phyloP scores from a whole-genome alignment of 768 basidiomycete species.

The Pleurotus citrinopileatus region DNA sequence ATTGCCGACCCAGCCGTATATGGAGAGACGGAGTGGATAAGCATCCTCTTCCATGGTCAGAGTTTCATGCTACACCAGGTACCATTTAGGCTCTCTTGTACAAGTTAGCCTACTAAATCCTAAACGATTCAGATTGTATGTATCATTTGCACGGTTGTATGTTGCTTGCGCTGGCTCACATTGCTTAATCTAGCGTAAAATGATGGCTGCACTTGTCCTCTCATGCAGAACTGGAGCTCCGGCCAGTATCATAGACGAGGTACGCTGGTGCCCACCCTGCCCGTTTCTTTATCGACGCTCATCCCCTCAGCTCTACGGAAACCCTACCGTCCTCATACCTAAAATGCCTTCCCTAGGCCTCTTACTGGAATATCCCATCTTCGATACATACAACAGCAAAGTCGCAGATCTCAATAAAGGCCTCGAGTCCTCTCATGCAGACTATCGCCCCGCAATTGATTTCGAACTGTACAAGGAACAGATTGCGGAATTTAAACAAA shows the following conservation, averaged over 20 bases:
- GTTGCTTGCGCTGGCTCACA: neutral
- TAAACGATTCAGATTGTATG: slow-evolving; percentile 45
- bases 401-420: slow-evolving; percentile 49
- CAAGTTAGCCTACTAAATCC: neutral
- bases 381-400: slow-evolving; percentile 70
- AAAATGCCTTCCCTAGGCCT: slow-evolving; percentile 96
- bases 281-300: neutral
- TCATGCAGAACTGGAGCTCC: slow-evolving; percentile 76
- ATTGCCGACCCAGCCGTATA: slow-evolving; percentile 84
- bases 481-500: slow-evolving; percentile 83
- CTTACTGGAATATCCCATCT: slow-evolving; percentile 84
- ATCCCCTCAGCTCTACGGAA: slow-evolving; percentile 64
- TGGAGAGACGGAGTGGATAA: slow-evolving; percentile 93
- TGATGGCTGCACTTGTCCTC: slow-evolving; percentile 88
- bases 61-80: slow-evolving; percentile 99
- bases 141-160: too few relatives aligned
- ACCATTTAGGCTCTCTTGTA: slow-evolving; percentile 15
- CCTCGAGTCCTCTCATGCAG: slow-evolving; percentile 48
- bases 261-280: slow-evolving; percentile 22
- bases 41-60: slow-evolving; percentile 91
- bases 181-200: slow-evolving; percentile 77
- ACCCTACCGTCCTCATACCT: slow-evolving; percentile 77
- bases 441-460: slow-evolving; percentile 70
- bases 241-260: slow-evolving; percentile 70
- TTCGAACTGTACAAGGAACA: slow-evolving; percentile 63